These are phyloP conservation scores for Mucor piriformis DNA, from an alignment of 371 early-diverging fungal species.

Conservation along the genomic window DNA sequence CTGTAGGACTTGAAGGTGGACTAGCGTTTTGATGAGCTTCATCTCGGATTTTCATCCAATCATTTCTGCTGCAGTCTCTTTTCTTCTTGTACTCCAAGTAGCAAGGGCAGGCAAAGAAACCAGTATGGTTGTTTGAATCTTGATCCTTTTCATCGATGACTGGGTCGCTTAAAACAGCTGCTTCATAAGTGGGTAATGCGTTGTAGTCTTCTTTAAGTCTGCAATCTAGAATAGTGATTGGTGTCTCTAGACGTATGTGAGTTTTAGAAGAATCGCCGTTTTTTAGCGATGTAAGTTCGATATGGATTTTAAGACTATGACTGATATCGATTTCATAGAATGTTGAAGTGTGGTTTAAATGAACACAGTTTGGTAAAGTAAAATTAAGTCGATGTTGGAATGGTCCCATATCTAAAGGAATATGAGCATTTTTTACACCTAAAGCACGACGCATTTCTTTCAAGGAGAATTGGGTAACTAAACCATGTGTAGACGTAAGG, in stretches of 20 bases:
- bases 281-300: conserved; percentile 15
- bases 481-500: conserved; percentile 5
- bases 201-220: conserved; percentile 39
- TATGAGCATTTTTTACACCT: conserved; percentile 33
- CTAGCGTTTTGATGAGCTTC: not conserved
- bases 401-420: conserved; percentile 21
- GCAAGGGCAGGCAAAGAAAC: conserved; percentile 33
- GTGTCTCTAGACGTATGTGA: conserved; percentile 29
- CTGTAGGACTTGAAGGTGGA: not conserved
- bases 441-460: conserved; percentile 28
- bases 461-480: conserved; percentile 12
- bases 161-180: conserved; percentile 19
- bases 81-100: conserved; percentile 35
- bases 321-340: conserved; percentile 31
- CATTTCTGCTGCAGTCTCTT: conserved; percentile 14
- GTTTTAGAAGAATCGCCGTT: not conserved
- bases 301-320: conserved; percentile 31
- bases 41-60: conserved; percentile 26
- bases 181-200: conserved; percentile 36
- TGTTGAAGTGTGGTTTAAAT: conserved; percentile 34
- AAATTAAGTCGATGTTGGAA: conserved; percentile 36
- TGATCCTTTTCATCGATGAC: conserved; percentile 7
- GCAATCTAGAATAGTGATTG: conserved; percentile 41
- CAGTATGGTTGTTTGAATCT: conserved; percentile 2
- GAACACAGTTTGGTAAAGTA: conserved; percentile 31